Evolutionary conservation across 306 rosid genomes (phyloP).

Genomic region (Sesbania bispinosa): DNA sequence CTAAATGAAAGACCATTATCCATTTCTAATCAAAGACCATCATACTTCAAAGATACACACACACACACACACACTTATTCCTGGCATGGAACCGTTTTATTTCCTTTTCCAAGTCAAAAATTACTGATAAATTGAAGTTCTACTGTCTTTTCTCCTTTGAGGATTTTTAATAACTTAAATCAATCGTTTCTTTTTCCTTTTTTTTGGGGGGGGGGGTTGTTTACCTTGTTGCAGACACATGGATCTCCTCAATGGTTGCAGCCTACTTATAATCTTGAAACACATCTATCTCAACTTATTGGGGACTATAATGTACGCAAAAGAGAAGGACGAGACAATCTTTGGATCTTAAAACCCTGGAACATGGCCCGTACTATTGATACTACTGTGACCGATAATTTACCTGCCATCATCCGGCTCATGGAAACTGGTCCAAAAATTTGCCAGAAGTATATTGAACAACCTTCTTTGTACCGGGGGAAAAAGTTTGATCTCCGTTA

Average conservation of each 20-base stretch:
- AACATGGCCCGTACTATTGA: slow-evolving; percentile 99
- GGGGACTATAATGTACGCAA: slow-evolving; percentile 72
- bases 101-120: background rate
- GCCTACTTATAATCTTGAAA: slow-evolving; percentile 91
- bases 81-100: slow-evolving; percentile 10
- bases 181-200: background rate
- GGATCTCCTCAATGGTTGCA: slow-evolving; percentile 94
- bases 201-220: slow-evolving; percentile 1
- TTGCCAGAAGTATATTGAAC: slow-evolving; percentile 96
- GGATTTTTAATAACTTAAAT: background rate
- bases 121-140: background rate
- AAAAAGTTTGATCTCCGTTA: slow-evolving; percentile 91
- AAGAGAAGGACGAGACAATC: slow-evolving; percentile 65
- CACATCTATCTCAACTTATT: slow-evolving; percentile 75
- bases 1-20: background rate
- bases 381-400: slow-evolving; percentile 80
- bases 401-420: slow-evolving; percentile 75
- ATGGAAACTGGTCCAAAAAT: slow-evolving; percentile 98
- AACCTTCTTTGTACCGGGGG: slow-evolving; percentile 80
- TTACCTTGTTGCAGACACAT: slow-evolving; percentile 54
- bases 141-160: background rate
- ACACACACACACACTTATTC: too few species aligned
- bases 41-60: background rate
- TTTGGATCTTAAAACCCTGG: slow-evolving; percentile 98
- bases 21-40: background rate